Conservation (phyloP, 768 basidiomycete species). For the Tulasnella sp. region DNA sequence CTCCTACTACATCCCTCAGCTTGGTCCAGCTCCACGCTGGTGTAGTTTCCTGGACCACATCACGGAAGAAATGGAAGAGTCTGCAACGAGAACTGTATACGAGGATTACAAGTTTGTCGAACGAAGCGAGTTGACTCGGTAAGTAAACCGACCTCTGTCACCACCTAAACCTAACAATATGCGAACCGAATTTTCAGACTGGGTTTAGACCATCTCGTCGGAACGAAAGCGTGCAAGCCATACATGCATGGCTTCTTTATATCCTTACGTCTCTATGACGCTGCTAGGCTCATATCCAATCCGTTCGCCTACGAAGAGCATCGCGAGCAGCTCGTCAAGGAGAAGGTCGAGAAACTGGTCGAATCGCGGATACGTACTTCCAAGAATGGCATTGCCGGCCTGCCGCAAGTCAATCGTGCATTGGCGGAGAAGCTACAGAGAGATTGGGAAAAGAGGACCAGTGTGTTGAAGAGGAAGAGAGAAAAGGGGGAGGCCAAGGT, state of each 20-base stretch:
- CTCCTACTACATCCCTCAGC: conserved; percentile 90
- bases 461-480: conserved; percentile 28
- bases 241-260: conserved; percentile 99
- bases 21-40: conserved; percentile 96
- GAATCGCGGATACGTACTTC: conserved; percentile 86
- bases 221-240: conserved; percentile 92
- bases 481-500: conserved; percentile 43
- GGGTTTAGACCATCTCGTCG: conserved; percentile 91
- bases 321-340: conserved; percentile 78
- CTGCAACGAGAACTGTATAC: conserved; percentile 71
- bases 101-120: conserved; percentile 98
- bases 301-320: conserved; percentile 95
- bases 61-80: conserved; percentile 97
- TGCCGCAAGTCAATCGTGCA: conserved; percentile 74
- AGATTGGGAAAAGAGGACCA: conserved; percentile 36
- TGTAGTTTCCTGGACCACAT: conserved; percentile 97
- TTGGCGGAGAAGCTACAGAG: conserved; percentile 75
- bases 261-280: conserved; percentile 91
- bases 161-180: neutral
- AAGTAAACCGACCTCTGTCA: conserved; percentile 1
- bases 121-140: conserved; percentile 79
- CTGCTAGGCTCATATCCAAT: conserved; percentile 92
- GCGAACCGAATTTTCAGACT: conserved; percentile 50
- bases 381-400: conserved; percentile 48
- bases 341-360: conserved; percentile 89